These are phyloP conservation scores for Inonotus obliquus DNA, from an alignment of 1,284 basidiomycete genomes.

Conservation along the genomic window DNA sequence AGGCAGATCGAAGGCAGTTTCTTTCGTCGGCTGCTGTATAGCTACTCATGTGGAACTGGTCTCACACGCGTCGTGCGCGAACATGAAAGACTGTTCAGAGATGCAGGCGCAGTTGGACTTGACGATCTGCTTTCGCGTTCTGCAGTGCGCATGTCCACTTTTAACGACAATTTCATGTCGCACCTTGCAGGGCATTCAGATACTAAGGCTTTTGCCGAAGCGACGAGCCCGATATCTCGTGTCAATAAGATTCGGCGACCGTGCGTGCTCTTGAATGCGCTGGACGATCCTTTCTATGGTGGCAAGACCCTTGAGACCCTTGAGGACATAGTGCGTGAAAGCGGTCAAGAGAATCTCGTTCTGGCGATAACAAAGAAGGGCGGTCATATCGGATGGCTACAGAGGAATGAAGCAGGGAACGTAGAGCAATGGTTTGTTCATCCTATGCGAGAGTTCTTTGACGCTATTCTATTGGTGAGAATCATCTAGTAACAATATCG, in stretches of 20 bases:
- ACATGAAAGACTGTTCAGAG: constrained; percentile 5
- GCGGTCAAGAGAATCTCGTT: neutral
- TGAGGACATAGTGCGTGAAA: neutral
- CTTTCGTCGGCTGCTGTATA: constrained; percentile 1
- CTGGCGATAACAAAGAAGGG: constrained; percentile 8
- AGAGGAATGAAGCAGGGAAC: constrained; percentile 6
- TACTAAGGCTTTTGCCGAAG: constrained; percentile 4
- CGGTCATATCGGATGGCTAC: constrained; percentile 7
- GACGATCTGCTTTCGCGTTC: constrained; percentile 1
- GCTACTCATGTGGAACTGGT: neutral
- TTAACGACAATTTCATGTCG: constrained; percentile 10
- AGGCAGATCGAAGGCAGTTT: neutral
- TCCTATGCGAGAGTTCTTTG: constrained; percentile 10
- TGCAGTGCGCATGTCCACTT: neutral
- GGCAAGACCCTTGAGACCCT: neutral
- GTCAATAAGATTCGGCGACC: neutral
- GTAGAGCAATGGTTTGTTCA: constrained; percentile 4
- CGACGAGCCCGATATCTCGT: constrained; percentile 1
- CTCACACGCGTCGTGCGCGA: constrained; percentile 1
- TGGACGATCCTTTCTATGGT: constrained; percentile 9
- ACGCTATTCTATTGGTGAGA: neutral
- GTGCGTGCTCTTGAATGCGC: constrained; percentile 6
- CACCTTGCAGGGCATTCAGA: neutral
- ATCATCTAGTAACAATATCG: neutral
- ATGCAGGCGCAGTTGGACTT: neutral